These are phyloP conservation scores for Syzygium syzygioides DNA, from an alignment of 441 rosid species.

Conservation along the genomic window DNA sequence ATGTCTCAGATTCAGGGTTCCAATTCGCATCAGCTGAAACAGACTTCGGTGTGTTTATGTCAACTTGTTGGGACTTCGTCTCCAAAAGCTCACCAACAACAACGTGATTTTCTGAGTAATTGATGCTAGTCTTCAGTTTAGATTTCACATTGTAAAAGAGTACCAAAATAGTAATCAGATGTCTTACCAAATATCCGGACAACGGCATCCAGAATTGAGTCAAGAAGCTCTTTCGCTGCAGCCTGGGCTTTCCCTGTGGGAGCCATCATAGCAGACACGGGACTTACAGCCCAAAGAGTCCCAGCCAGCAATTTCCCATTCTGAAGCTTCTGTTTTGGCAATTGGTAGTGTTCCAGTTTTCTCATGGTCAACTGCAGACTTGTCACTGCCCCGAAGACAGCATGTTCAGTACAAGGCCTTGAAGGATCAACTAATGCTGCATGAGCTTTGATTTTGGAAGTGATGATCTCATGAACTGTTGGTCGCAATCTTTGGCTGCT, in stretches of 20 bases:
- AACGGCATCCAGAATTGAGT: slow-evolving; percentile 78
- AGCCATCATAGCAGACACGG: slow-evolving; percentile 95
- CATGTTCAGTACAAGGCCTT: slow-evolving; percentile 50
- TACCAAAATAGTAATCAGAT: slow-evolving; percentile 4
- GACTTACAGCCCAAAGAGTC: slow-evolving; percentile 83
- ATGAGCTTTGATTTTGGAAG: slow-evolving; percentile 80
- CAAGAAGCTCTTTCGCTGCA: slow-evolving; percentile 87
- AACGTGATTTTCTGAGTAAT: slow-evolving; percentile 80
- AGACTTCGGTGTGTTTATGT: slow-evolving; percentile 63
- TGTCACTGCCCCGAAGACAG: slow-evolving; percentile 33
- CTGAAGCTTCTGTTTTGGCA: slow-evolving; percentile 71
- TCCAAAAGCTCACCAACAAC: slow-evolving; percentile 93
- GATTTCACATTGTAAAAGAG: neutral
- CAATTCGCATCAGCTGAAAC: slow-evolving; percentile 53
- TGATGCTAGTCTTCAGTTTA: slow-evolving; percentile 17
- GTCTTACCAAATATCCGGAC: slow-evolving; percentile 87
- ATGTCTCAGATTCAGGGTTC: slow-evolving; percentile 74
- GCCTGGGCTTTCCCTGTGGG: slow-evolving; percentile 95
- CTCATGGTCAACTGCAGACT: slow-evolving; percentile 56
- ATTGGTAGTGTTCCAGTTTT: slow-evolving; percentile 59
- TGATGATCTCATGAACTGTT: slow-evolving; percentile 89
- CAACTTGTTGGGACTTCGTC: slow-evolving; percentile 55
- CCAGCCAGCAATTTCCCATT: slow-evolving; percentile 70
- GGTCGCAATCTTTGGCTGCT: slow-evolving; percentile 94
- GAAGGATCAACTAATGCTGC: slow-evolving; percentile 56